A percentile compares a stretch with the other conserved stretches of the same genome.
These are phyloP conservation scores for Chytridium lagenaria DNA, from an alignment of 371 early-diverging fungal species.

Conservation along the genomic window DNA sequence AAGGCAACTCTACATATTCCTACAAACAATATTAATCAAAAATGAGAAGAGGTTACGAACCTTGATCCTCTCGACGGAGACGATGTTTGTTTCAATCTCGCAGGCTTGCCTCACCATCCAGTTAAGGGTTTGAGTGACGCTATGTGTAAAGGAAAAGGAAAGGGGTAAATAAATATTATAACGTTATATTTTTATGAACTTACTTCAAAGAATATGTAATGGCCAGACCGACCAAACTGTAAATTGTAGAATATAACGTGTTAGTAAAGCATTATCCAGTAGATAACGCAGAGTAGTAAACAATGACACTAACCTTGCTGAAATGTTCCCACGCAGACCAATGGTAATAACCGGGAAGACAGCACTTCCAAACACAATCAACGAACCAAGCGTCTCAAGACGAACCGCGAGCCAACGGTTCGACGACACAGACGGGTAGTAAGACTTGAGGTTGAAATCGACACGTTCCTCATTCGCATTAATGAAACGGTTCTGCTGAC, in stretches of 20 bases:
- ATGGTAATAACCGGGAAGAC: constrained; percentile 54
- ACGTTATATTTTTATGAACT: not conserved
- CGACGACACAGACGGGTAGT: constrained; percentile 76
- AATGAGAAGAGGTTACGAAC: constrained; percentile 37
- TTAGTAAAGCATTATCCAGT: no score
- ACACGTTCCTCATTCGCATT: constrained; percentile 72
- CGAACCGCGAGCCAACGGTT: constrained; percentile 91
- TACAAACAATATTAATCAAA: constrained; percentile 64
- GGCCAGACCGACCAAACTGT: constrained; percentile 78
- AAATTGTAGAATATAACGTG: not conserved
- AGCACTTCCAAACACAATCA: constrained; percentile 58
- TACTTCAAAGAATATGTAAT: constrained; percentile 77
- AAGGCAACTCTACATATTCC: constrained; percentile 83
- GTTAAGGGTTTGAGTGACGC: constrained; percentile 81
- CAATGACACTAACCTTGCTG: constrained; percentile 70
- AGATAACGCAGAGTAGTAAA: no score
- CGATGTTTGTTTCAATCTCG: constrained; percentile 75
- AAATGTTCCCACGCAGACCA: constrained; percentile 35
- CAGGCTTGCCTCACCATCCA: constrained; percentile 80
- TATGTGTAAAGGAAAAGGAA: no score
- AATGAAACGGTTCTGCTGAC: constrained; percentile 68
- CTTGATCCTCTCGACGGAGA: constrained; percentile 54
- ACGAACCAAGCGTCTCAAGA: constrained; percentile 74
- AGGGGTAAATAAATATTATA: not conserved
- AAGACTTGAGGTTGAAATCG: constrained; percentile 81